These are phyloP conservation scores for Plasmodiophora brassicae DNA, from an alignment of 208 protist species.

Conservation along the genomic window DNA sequence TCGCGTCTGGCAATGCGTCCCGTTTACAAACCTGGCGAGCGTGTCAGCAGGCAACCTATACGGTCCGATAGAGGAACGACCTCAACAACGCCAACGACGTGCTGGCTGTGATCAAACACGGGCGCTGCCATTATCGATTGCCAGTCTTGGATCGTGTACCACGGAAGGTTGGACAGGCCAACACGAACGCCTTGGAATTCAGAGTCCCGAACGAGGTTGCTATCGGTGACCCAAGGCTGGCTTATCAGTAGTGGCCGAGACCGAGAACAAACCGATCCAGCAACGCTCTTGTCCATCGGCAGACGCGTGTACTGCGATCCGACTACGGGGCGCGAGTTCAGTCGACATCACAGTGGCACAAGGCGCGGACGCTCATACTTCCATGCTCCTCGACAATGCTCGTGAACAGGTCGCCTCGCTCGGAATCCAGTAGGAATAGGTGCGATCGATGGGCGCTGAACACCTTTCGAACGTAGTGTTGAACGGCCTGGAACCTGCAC, in stretches of 20 bases:
- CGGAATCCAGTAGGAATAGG: not conserved
- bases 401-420: not conserved
- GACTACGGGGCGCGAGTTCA: not conserved
- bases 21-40: not conserved
- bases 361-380: not conserved
- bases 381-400: not conserved
- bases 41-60: not conserved
- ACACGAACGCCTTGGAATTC: not conserved
- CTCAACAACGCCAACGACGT: constrained; percentile 11
- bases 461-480: not conserved
- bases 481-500: not conserved
- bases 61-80: not conserved
- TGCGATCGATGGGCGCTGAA: not conserved
- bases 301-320: not conserved
- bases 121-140: not conserved
- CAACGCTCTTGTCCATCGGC: not conserved
- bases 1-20: not conserved
- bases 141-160: not conserved
- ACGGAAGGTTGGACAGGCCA: not conserved
- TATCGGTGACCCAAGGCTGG: not conserved
- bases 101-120: not conserved
- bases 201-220: not conserved
- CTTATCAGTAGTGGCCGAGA: not conserved
- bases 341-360: not conserved
- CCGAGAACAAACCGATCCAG: not conserved